A percentile compares a stretch with the other conserved stretches of the same genome.
These are phyloP conservation scores for Alternaria solani DNA, from an alignment of 2,329 filamentous ascomycete genomes.

Conservation along the genomic window DNA sequence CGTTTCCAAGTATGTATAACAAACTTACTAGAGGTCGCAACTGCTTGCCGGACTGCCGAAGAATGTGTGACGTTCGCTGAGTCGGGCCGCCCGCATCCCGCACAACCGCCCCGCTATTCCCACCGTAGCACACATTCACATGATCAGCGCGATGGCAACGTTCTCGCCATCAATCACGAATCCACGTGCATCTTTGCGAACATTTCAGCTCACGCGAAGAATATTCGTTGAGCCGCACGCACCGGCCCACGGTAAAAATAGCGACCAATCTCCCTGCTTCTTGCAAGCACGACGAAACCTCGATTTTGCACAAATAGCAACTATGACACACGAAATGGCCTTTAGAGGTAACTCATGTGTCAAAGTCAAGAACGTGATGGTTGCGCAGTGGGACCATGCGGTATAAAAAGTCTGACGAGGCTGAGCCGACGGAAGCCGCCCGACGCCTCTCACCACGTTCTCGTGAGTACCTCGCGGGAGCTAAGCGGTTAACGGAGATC, in stretches of 20 bases:
- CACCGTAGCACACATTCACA: neutral
- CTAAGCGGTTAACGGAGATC: constrained; percentile 23
- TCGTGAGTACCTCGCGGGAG: constrained; percentile 8
- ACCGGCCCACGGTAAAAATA: constrained; percentile 2
- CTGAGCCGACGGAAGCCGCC: constrained; percentile 22
- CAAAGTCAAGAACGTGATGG: constrained; percentile 19
- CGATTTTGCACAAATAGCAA: constrained; percentile 12
- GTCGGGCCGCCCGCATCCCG: neutral
- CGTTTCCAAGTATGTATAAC: no score
- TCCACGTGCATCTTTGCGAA: constrained; percentile 19
- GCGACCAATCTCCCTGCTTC: constrained; percentile 22
- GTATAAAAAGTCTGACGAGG: constrained; percentile 9
- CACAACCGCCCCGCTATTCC: neutral
- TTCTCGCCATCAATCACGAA: constrained; percentile 6
- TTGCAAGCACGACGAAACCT: constrained; percentile 22
- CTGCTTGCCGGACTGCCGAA: no score
- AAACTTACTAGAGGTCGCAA: no score
- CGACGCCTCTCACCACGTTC: neutral
- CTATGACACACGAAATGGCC: constrained; percentile 38
- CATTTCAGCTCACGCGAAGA: neutral
- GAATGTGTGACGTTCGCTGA: no score
- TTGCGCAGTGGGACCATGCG: constrained; percentile 17
- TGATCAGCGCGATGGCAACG: neutral
- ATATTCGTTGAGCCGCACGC: constrained; percentile 23
- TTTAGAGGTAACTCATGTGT: constrained; percentile 33